Evolutionary conservation across 805 yeast species (phyloP).

Genomic region (Barnettozyma botsteinii): DNA sequence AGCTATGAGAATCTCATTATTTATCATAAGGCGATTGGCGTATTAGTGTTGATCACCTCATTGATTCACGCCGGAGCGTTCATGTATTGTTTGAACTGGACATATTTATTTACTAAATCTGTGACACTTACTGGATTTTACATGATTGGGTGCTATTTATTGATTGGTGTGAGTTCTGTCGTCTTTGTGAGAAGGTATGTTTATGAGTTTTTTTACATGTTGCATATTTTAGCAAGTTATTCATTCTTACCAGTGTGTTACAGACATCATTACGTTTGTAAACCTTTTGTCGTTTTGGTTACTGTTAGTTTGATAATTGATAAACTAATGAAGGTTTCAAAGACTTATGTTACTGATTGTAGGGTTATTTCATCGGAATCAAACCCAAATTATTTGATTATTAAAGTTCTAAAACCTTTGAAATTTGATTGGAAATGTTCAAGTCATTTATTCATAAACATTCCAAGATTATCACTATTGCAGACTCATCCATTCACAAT

Average conservation of each 20-base stretch:
- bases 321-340: conserved; percentile 10
- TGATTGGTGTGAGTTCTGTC: conserved; percentile 15
- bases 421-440: conserved; percentile 19
- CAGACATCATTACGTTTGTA: conserved; percentile 23
- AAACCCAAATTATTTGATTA: conserved; percentile 3
- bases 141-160: conserved; percentile 9
- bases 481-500: conserved; percentile 28
- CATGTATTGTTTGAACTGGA: conserved; percentile 19
- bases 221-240: conserved; percentile 16
- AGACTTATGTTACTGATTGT: conserved; percentile 1
- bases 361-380: background rate
- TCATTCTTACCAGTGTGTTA: conserved; percentile 23
- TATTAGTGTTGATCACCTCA: conserved; percentile 15
- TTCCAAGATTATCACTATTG: conserved; percentile 16
- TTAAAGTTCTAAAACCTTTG: conserved; percentile 5
- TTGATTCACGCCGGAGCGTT: conserved; percentile 17
- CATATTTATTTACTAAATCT: conserved; percentile 9
- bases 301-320: conserved; percentile 15
- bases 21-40: conserved; percentile 23
- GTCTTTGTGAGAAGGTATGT: conserved; percentile 11
- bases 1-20: conserved; percentile 23
- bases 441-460: conserved; percentile 22
- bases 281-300: conserved; percentile 19
- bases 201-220: conserved; percentile 21
- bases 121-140: conserved; percentile 16